A percentile compares a stretch with the other conserved stretches of the same genome.
These are phyloP conservation scores for Amphicarpaea edgeworthii DNA, from an alignment of 306 rosid species.

Conservation along the genomic window DNA sequence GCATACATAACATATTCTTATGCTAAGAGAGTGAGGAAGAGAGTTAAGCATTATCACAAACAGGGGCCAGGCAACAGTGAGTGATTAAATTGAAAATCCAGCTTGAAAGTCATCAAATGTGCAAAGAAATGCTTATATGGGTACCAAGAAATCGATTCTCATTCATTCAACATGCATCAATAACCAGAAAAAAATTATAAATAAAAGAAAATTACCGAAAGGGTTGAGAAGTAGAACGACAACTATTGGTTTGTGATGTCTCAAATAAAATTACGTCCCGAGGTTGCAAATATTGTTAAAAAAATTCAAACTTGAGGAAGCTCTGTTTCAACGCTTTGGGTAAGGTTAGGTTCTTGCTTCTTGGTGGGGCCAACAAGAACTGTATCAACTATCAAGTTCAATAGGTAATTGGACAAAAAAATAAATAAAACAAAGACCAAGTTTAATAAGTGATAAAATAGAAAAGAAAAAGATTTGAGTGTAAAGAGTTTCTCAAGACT, in stretches of 20 bases:
- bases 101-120: background rate
- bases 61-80: background rate
- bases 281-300: too few relatives aligned
- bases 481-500: too few relatives aligned
- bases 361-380: too few relatives aligned
- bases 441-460: too few relatives aligned
- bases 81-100: background rate
- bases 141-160: background rate
- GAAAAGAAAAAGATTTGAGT: too few relatives aligned
- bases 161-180: background rate
- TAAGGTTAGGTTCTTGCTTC: too few relatives aligned
- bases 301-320: too few relatives aligned
- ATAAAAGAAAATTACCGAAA: background rate
- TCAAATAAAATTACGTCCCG: too few relatives aligned
- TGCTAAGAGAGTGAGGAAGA: background rate
- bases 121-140: slow-evolving; percentile 1
- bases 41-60: slow-evolving; percentile 16
- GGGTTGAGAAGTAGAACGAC: background rate
- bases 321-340: too few relatives aligned
- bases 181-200: background rate
- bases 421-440: too few relatives aligned
- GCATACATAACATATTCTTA: slow-evolving; percentile 5
- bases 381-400: too few relatives aligned
- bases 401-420: too few relatives aligned
- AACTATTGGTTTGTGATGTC: background rate